phyloP scores from a whole-genome alignment of 2,329 filamentous ascomycete species.

The Cordyceps cicadae region DNA sequence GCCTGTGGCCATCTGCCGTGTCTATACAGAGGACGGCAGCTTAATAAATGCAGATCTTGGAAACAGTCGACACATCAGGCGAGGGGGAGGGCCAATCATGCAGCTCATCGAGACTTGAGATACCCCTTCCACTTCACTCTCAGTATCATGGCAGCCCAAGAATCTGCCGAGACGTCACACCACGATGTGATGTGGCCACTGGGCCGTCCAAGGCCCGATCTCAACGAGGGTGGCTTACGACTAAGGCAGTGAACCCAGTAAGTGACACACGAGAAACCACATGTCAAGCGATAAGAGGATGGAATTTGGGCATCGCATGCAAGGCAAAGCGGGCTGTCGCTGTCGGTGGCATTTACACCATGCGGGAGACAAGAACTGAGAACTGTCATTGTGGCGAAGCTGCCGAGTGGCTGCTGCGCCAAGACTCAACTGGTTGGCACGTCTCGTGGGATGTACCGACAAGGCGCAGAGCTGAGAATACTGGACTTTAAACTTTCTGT shows the following conservation, averaged over 20 bases:
- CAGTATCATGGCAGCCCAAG: neutral
- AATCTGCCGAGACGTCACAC: neutral
- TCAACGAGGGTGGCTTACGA: neutral
- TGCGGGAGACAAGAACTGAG: neutral
- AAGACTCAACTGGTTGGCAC: neutral
- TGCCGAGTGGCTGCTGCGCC: neutral
- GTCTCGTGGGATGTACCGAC: neutral
- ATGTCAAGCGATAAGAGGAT: neutral
- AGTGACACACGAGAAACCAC: neutral
- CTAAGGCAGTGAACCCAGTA: neutral
- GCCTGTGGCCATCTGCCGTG: no score
- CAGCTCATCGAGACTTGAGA: no score
- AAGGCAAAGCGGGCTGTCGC: neutral
- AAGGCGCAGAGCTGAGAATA: neutral
- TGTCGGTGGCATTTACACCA: neutral
- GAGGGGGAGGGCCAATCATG: no score
- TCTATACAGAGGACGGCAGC: no score
- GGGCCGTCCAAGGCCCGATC: neutral
- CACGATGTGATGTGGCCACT: no score
- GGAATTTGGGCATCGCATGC: neutral
- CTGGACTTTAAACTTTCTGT: neutral
- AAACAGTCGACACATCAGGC: no score
- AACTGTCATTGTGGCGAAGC: neutral
- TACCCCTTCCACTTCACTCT: no score
- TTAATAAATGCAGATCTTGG: no score